Percentiles rank a stretch among this genome's conserved stretches.
Conservation (phyloP, 2,329 filamentous ascomycete species). For the Stachybotrys elegans region DNA sequence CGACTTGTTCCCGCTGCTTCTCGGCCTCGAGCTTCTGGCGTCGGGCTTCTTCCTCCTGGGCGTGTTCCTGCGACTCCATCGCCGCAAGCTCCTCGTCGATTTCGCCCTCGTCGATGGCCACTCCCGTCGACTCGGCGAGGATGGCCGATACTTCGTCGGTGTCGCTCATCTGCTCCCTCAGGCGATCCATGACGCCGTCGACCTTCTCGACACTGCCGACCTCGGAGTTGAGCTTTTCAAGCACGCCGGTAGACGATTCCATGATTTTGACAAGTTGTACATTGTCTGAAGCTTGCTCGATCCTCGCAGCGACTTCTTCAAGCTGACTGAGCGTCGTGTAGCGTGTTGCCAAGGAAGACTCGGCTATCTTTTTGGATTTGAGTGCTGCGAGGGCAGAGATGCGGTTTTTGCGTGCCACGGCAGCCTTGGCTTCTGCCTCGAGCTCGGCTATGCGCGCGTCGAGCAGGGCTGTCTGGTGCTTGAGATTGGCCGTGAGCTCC, state of each 20-base stretch:
- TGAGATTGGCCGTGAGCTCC: slow-evolving; percentile 68
- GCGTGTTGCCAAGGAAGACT: slow-evolving; percentile 66
- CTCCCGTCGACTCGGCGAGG: slow-evolving; percentile 57
- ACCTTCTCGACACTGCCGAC: slow-evolving; percentile 74
- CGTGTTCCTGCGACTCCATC: slow-evolving; percentile 58
- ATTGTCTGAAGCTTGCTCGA: slow-evolving; percentile 82
- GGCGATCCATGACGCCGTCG: slow-evolving; percentile 66
- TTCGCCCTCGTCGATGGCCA: slow-evolving; percentile 68
- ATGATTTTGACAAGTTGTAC: slow-evolving; percentile 79
- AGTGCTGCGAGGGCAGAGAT: slow-evolving; percentile 72
- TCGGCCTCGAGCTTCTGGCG: slow-evolving; percentile 35
- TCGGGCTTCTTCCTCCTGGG: slow-evolving; percentile 46
- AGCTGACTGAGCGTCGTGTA: slow-evolving; percentile 73
- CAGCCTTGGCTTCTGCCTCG: slow-evolving; percentile 58
- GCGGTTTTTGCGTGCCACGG: slow-evolving; percentile 68
- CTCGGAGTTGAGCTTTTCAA: slow-evolving; percentile 68
- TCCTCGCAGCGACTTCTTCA: slow-evolving; percentile 75
- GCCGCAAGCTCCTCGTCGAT: slow-evolving; percentile 83
- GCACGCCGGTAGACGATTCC: slow-evolving; percentile 68
- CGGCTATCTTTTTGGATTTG: slow-evolving; percentile 75
- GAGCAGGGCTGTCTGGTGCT: slow-evolving; percentile 65
- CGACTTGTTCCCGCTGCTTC: slow-evolving; percentile 36
- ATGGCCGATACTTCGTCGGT: slow-evolving; percentile 78
- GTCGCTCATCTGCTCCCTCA: slow-evolving; percentile 75
- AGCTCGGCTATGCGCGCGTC: slow-evolving; percentile 63